phyloP scores from a whole-genome alignment of 495 filamentous ascomycete genomes.

The Penicillium robsamsonii region DNA sequence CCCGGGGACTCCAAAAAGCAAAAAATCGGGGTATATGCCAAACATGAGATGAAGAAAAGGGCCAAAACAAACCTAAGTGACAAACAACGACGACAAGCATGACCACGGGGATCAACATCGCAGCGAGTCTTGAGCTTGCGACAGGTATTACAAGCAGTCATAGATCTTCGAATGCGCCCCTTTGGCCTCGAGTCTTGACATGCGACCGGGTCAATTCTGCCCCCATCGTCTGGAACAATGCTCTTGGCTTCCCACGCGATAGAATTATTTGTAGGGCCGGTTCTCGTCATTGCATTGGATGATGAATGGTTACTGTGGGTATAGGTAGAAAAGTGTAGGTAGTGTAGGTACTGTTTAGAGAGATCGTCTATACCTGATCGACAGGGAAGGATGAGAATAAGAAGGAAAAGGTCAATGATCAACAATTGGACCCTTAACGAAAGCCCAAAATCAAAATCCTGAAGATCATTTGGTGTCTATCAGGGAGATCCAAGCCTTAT shows the following conservation, averaged over 20 bases:
- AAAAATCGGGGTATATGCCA: conserved; percentile 3
- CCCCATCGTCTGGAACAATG: conserved; percentile 28
- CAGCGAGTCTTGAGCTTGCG: conserved; percentile 46
- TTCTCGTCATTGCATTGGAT: conserved; percentile 33
- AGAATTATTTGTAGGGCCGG: conserved; percentile 24
- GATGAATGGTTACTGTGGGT: neutral
- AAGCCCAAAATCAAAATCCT: conserved; percentile 12
- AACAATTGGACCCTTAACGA: conserved; percentile 18
- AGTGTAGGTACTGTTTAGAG: neutral
- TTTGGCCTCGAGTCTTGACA: conserved; percentile 34
- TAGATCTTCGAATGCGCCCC: conserved; percentile 42
- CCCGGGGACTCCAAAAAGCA: neutral
- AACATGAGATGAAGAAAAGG: neutral
- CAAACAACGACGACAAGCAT: conserved; percentile 43
- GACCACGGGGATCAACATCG: conserved; percentile 40
- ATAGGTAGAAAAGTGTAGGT: neutral
- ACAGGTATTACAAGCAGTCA: conserved; percentile 46
- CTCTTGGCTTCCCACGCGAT: conserved; percentile 35
- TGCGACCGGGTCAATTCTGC: conserved; percentile 26
- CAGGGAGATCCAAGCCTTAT: conserved; percentile 31
- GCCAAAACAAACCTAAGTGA: conserved; percentile 34
- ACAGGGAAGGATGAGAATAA: neutral
- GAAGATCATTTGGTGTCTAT: conserved; percentile 24
- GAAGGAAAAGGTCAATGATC: conserved; percentile 11
- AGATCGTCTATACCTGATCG: conserved; percentile 15